A percentile compares a stretch with the other conserved stretches of the same genome.
phyloP scores from a whole-genome alignment of 352 stramenopile genomes.

The Phytopythium mirpurense region DNA sequence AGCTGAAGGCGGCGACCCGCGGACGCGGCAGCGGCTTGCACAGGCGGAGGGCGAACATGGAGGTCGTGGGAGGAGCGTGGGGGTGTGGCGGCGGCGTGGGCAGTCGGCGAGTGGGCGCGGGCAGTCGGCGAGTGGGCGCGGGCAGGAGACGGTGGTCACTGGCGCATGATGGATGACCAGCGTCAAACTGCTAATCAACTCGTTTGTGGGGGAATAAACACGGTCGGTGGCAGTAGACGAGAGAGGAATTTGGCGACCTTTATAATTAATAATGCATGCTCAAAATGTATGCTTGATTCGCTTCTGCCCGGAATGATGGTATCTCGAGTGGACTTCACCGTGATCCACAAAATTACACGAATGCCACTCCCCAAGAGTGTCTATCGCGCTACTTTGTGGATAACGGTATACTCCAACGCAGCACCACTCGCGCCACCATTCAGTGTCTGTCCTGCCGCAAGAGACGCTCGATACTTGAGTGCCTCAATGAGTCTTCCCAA shows the following conservation, averaged over 20 bases:
- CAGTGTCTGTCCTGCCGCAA: too few species aligned
- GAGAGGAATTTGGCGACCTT: too few species aligned
- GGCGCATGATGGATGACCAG: too few species aligned
- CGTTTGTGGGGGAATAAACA: constrained; percentile 2
- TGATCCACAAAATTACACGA: too few species aligned
- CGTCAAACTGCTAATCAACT: not conserved
- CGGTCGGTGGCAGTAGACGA: not conserved
- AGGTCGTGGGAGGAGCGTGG: not conserved
- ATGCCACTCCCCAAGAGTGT: too few species aligned
- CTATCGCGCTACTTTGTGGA: not conserved
- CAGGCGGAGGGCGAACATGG: constrained; percentile 1
- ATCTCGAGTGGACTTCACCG: too few species aligned
- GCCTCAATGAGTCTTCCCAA: too few species aligned
- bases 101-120: not conserved
- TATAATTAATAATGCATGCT: not conserved
- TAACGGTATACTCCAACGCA: not conserved
- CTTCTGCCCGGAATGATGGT: constrained; percentile 3
- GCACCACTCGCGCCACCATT: not conserved
- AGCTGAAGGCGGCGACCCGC: constrained; percentile 1
- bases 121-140: too few species aligned
- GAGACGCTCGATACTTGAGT: too few species aligned
- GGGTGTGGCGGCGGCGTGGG: not conserved
- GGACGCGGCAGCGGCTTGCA: not conserved
- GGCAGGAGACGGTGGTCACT: too few species aligned
- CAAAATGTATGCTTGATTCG: too few species aligned